Evolutionary conservation across 345 rosid genomes (phyloP).

Genomic region (Psidium friedrichsthalianum): DNA sequence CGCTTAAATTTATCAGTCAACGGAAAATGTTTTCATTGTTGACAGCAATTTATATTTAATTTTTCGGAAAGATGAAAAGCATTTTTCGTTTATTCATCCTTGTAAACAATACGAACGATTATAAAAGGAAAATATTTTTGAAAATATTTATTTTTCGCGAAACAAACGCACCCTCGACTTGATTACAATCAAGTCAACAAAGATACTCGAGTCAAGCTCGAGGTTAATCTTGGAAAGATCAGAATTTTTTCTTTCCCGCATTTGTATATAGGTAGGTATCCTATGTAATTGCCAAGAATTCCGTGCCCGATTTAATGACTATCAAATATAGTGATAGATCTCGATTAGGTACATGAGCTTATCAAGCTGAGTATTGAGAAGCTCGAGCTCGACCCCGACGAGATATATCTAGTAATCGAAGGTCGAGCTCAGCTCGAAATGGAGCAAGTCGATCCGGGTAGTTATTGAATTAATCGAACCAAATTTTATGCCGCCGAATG

Average conservation of each 20-base stretch:
- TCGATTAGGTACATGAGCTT: neutral
- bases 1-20: no score
- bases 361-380: neutral
- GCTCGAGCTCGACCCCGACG: neutral
- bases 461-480: no score
- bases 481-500: no score
- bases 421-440: neutral
- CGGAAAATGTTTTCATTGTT: neutral
- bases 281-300: neutral
- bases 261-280: neutral
- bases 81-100: neutral
- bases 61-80: neutral
- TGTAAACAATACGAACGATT: fast-evolving
- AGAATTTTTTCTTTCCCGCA: neutral
- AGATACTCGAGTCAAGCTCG: neutral
- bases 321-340: neutral
- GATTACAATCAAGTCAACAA: neutral
- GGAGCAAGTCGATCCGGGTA: no score
- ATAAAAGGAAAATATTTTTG: neutral
- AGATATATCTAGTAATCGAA: neutral
- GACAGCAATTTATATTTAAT: neutral
- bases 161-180: neutral
- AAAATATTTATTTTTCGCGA: neutral
- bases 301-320: neutral
- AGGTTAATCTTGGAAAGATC: neutral